These are phyloP conservation scores for Volvariella volvacea DNA, from an alignment of 1,284 basidiomycete genomes.

Conservation along the genomic window DNA sequence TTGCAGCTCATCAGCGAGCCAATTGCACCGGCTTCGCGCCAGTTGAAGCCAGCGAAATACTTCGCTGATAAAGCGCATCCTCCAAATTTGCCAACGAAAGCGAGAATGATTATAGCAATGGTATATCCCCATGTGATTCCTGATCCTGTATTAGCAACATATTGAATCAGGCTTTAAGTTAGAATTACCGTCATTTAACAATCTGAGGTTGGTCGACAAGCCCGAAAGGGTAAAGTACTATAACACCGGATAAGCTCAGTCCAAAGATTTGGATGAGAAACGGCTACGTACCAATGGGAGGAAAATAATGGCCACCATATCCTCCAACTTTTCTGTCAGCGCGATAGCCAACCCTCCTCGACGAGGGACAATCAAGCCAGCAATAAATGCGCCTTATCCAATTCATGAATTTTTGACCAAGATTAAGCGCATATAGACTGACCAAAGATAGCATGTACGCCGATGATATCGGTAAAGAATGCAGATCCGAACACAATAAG, in stretches of 20 bases:
- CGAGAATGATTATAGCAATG: constrained; percentile 73
- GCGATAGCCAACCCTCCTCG: constrained; percentile 81
- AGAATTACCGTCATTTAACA: constrained; percentile 59
- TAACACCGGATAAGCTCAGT: constrained; percentile 1
- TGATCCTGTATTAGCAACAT: constrained; percentile 37
- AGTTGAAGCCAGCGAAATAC: constrained; percentile 61
- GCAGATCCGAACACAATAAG: constrained; percentile 79
- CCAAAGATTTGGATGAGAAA: constrained; percentile 1
- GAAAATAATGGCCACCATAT: constrained; percentile 77
- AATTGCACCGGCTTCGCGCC: constrained; percentile 80
- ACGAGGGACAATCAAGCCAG: constrained; percentile 88
- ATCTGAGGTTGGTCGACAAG: constrained; percentile 82
- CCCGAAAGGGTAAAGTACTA: constrained; percentile 89
- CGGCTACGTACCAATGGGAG: constrained; percentile 65
- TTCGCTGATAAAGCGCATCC: constrained; percentile 69
- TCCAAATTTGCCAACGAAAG: constrained; percentile 80
- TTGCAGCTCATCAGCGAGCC: constrained; percentile 96
- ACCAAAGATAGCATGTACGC: constrained; percentile 89
- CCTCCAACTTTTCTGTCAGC: constrained; percentile 79
- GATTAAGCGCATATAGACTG: constrained; percentile 12
- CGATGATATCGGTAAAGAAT: constrained; percentile 93
- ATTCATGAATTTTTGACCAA: not conserved
- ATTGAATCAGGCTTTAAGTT: not conserved
- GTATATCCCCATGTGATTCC: constrained; percentile 90
- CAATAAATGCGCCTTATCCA: constrained; percentile 72